Percentiles rank a stretch among this genome's conserved stretches.
phyloP scores from a whole-genome alignment of 2,329 filamentous ascomycete species.

The Chaetomium sp. region DNA sequence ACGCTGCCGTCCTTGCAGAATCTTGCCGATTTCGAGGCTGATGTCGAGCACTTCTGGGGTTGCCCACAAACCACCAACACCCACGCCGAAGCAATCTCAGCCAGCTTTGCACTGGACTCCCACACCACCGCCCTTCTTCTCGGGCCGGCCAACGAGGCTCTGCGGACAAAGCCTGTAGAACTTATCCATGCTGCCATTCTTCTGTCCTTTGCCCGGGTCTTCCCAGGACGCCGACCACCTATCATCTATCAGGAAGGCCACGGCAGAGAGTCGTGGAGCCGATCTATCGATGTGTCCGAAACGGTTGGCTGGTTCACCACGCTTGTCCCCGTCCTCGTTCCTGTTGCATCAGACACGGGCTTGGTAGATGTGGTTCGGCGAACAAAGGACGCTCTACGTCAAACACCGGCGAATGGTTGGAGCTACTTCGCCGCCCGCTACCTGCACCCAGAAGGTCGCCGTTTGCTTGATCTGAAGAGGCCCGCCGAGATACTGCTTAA shows the following conservation, averaged over 20 bases:
- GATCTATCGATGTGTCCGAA: background rate
- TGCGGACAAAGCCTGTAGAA: background rate
- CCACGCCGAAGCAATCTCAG: background rate
- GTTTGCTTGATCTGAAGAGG: background rate
- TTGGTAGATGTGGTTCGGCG: background rate
- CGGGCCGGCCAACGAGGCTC: background rate
- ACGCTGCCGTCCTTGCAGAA: background rate
- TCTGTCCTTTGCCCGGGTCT: background rate
- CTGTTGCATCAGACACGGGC: background rate
- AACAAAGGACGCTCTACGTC: background rate
- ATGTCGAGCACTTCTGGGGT: background rate
- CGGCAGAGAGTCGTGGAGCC: background rate
- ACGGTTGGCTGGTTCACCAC: background rate
- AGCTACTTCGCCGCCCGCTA: background rate
- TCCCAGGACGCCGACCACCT: background rate
- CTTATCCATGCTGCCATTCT: background rate
- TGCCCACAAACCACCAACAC: background rate
- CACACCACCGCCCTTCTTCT: background rate
- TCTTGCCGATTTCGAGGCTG: background rate
- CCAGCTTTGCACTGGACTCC: background rate
- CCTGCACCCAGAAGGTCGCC: background rate
- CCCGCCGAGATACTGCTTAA: background rate
- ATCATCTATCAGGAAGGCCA: background rate
- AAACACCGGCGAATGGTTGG: background rate
- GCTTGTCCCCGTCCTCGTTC: background rate